phyloP scores from a whole-genome alignment of 2,329 filamentous ascomycete genomes.

The Penicillium aurantiogriseum region DNA sequence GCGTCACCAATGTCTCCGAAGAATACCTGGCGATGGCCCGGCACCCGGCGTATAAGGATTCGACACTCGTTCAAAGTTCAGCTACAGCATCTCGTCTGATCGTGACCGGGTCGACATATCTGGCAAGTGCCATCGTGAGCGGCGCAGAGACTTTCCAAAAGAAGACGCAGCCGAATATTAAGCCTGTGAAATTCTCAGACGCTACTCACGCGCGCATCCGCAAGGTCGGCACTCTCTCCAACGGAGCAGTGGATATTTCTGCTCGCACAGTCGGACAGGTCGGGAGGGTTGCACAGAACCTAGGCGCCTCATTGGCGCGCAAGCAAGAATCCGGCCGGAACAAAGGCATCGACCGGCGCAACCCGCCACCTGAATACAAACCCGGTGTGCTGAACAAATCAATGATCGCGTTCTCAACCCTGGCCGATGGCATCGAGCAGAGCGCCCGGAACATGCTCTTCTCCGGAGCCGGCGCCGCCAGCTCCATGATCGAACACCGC shows the following conservation, averaged over 20 bases:
- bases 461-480: constrained; percentile 73
- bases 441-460: constrained; percentile 75
- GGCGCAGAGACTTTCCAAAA: constrained; percentile 79
- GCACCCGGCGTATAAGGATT: constrained; percentile 90
- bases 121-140: constrained; percentile 73
- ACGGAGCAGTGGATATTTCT: constrained; percentile 73
- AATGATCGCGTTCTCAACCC: constrained; percentile 91
- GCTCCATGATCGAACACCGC: constrained; percentile 80
- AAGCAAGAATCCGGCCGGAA: constrained; percentile 55
- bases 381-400: constrained; percentile 93
- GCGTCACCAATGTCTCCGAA: constrained; percentile 49
- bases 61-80: constrained; percentile 80
- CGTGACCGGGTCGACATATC: constrained; percentile 77
- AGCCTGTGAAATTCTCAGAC: constrained; percentile 84
- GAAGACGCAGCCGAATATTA: constrained; percentile 71
- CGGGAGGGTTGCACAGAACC: constrained; percentile 79
- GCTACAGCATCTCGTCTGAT: constrained; percentile 86
- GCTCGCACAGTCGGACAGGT: constrained; percentile 85
- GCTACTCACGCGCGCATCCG: constrained; percentile 81
- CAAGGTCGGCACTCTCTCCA: constrained; percentile 84
- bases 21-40: constrained; percentile 71
- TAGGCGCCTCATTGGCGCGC: constrained; percentile 74
- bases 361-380: constrained; percentile 69
- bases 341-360: constrained; percentile 67
- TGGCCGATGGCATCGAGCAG: constrained; percentile 90